A percentile compares a stretch with the other conserved stretches of the same genome.
Evolutionary conservation across 2,329 filamentous ascomycete species (phyloP).

Genomic region (Pseudonectria buxi): DNA sequence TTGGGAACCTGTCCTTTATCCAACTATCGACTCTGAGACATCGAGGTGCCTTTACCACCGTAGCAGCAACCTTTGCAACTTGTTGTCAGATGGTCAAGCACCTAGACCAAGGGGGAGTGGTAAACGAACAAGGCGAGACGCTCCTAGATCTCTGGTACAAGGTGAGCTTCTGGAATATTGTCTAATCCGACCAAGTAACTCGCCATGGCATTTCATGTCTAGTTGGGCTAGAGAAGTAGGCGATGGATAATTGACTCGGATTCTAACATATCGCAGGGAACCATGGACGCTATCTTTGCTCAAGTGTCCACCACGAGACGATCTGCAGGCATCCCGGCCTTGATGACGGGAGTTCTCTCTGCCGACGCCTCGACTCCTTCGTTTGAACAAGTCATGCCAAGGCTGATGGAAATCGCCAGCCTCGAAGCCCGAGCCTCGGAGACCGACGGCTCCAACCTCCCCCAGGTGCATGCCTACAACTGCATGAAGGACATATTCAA

Average conservation of each 20-base stretch:
- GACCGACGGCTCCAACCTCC: constrained; percentile 60
- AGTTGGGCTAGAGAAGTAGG: too few species aligned
- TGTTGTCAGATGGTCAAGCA: constrained; percentile 65
- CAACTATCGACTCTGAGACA: constrained; percentile 81
- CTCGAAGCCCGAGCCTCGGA: constrained; percentile 46
- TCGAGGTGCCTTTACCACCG: constrained; percentile 87
- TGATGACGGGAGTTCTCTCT: constrained; percentile 74
- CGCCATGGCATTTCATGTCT: too few species aligned
- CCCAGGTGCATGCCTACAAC: constrained; percentile 93
- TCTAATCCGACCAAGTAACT: not conserved
- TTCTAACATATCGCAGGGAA: constrained; percentile 37
- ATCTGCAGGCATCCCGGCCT: constrained; percentile 83
- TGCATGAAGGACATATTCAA: constrained; percentile 90
- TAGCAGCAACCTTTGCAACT: constrained; percentile 76
- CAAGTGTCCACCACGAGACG: constrained; percentile 79
- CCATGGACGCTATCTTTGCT: constrained; percentile 62
- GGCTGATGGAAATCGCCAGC: constrained; percentile 54
- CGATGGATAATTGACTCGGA: not conserved
- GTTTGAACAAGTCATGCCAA: constrained; percentile 57
- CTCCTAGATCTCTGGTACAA: constrained; percentile 66
- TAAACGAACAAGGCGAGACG: constrained; percentile 24
- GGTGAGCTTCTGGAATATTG: constrained; percentile 31
- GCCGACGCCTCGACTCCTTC: constrained; percentile 54
- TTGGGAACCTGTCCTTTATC: constrained; percentile 70
- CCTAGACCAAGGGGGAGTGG: constrained; percentile 25